Evolutionary conservation across 2,329 filamentous ascomycete species (phyloP).

Genomic region (Verticillium klebahnii): DNA sequence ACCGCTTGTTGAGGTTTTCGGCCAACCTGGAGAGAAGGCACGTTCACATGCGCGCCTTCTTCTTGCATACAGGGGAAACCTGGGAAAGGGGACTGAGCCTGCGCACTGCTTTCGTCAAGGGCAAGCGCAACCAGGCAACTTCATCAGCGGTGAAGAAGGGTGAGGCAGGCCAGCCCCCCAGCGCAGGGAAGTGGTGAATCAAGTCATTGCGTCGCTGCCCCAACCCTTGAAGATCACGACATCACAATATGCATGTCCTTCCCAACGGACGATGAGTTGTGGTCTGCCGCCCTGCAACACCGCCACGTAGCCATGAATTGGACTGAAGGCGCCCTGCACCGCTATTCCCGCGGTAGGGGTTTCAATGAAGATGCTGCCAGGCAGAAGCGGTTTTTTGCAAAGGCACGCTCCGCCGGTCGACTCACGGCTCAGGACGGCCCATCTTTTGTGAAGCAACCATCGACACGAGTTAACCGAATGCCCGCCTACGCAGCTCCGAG

Average conservation of each 20-base stretch:
- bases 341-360: constrained; percentile 27
- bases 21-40: background rate
- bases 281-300: background rate
- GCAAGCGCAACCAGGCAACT: background rate
- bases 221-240: background rate
- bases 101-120: background rate
- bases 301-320: constrained; percentile 30
- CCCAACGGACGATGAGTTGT: background rate
- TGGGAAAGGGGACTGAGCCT: background rate
- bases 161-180: background rate
- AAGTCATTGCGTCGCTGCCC: background rate
- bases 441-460: background rate
- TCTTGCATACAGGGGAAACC: background rate
- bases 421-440: background rate
- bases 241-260: background rate
- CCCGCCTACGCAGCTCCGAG: background rate
- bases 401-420: constrained; percentile 17
- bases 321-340: constrained; percentile 32
- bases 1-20: background rate
- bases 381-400: constrained; percentile 34
- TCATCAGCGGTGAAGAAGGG: background rate
- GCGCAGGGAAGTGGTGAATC: background rate
- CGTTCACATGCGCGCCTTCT: background rate
- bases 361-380: constrained; percentile 26
- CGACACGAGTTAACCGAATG: background rate